Base-by-base conservation (phyloP, 192 early-diverging fungal genomes). In the Coemansia sp. region DNA sequence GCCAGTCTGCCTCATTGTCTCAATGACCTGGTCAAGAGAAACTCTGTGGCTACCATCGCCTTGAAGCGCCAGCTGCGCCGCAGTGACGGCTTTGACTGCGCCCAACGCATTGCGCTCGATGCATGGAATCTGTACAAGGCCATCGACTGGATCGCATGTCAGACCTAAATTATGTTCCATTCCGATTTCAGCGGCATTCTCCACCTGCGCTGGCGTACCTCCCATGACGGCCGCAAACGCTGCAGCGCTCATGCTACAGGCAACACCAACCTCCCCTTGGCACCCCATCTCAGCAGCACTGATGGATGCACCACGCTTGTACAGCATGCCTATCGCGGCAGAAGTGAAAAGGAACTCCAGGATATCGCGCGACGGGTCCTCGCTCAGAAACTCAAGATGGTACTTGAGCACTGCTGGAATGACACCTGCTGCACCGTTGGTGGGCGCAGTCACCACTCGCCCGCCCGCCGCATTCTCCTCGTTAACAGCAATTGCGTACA, bases 191-290 rank as follows among this genome's bases (percentile, higher is more conserved):
- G 96, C 96, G 0, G 94, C 94, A 66, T 98, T 95, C 72, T 95
- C 95, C 7, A 98, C 90, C 85, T 95, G 94, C 51, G 89, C 87
- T 4, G 91, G 86, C 0, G 91, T 88, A 14, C 94, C 95, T 53
- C 95, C 95, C 94, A 98, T 95, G 5, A 98, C 94, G n/a, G 94
- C 94, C 6, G 94, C 88, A 65, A 96, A 96, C 1, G 89, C 96
- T 0, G 91, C 96, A 13, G 96, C 95, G 10, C 92, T 93, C 96
- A 98, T 98, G 39, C 90, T 92, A 76, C 96, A 98, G 11, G 96
- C 94, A 14, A 98, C 96, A 61, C 96, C 96, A 5, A 98, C 95
- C 81, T 98, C 96, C 51, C 96, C 96, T 74, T 96, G 94, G 76
- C 96, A 98, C 50, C 96, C 96, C 88, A 98, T 93, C 75, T 96